Percentiles rank a stretch among this genome's conserved stretches.
phyloP scores from a whole-genome alignment of 169 alveolate species.

The Plasmodium knowlesi region DNA sequence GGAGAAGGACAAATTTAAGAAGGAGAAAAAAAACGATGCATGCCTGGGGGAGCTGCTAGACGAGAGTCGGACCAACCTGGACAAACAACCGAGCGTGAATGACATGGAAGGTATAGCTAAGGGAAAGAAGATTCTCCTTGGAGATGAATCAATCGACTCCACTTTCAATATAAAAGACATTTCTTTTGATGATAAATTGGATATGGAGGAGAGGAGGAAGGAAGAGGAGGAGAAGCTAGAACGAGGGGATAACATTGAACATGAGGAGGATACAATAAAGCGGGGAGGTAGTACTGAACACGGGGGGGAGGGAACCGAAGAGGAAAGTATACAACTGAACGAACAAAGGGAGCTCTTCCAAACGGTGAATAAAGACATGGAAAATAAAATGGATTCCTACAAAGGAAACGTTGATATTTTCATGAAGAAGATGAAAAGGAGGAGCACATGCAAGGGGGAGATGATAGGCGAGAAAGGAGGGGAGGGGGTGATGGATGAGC shows the following conservation, averaged over 20 bases:
- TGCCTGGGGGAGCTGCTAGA: conserved; percentile 5
- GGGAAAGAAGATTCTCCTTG: background rate
- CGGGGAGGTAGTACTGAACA: background rate
- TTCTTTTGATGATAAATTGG: conserved; percentile 7
- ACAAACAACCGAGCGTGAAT: background rate
- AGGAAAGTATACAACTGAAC: background rate
- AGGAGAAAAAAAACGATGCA: background rate
- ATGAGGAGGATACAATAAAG: background rate
- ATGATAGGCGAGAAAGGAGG: background rate
- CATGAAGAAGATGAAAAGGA: conserved; percentile 12
- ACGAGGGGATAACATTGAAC: too few relatives aligned
- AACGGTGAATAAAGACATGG: background rate
- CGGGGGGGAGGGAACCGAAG: background rate
- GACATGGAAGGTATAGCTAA: background rate
- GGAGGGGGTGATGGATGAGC: background rate
- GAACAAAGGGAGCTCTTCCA: background rate
- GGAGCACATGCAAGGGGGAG: background rate
- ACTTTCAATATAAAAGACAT: conserved; percentile 45
- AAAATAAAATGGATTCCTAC: conserved; percentile 1
- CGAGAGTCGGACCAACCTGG: conserved; percentile 3
- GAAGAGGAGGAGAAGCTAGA: background rate
- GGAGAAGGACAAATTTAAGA: background rate
- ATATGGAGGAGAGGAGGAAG: background rate
- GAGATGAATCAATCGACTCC: background rate
- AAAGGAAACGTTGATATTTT: conserved; percentile 14